Evolutionary conservation across 176 grass and related monocot species (phyloP).

Genomic region (Aegilops speltoides): DNA sequence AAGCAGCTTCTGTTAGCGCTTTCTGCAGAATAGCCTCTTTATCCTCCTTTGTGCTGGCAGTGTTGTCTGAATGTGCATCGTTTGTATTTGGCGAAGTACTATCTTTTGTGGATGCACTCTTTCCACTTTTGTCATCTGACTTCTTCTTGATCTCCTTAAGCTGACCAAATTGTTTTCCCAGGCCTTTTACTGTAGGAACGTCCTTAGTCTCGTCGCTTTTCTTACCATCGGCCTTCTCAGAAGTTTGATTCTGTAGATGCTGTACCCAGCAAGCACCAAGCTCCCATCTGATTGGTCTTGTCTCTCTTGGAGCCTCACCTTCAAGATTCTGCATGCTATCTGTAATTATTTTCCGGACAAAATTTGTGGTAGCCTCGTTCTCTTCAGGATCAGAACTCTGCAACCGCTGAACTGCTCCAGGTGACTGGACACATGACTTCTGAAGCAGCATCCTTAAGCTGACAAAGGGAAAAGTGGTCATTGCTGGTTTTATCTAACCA

Average conservation of each 20-base stretch:
- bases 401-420: slow-evolving; percentile 49
- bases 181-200: slow-evolving; percentile 84
- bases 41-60: slow-evolving; percentile 51
- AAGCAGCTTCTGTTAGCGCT: slow-evolving; percentile 79
- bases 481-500: slow-evolving; percentile 20
- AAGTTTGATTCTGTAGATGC: slow-evolving; percentile 82
- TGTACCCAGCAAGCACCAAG: slow-evolving; percentile 99
- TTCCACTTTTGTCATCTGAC: slow-evolving; percentile 65
- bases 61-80: slow-evolving; percentile 34
- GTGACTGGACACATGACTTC: slow-evolving; percentile 44
- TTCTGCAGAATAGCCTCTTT: slow-evolving; percentile 55
- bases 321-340: slow-evolving; percentile 83
- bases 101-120: slow-evolving; percentile 46
- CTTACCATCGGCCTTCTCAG: slow-evolving; percentile 73
- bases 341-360: slow-evolving; percentile 63
- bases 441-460: slow-evolving; percentile 96
- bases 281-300: slow-evolving; percentile 86
- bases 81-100: slow-evolving; percentile 32
- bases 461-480: slow-evolving; percentile 29
- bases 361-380: slow-evolving; percentile 34
- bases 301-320: slow-evolving; percentile 53
- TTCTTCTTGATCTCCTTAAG: slow-evolving; percentile 97
- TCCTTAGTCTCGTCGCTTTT: slow-evolving; percentile 66
- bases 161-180: slow-evolving; percentile 96
- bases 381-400: slow-evolving; percentile 55